phyloP scores from a whole-genome alignment of 768 basidiomycete species.

The Kwoniella dendrophila region DNA sequence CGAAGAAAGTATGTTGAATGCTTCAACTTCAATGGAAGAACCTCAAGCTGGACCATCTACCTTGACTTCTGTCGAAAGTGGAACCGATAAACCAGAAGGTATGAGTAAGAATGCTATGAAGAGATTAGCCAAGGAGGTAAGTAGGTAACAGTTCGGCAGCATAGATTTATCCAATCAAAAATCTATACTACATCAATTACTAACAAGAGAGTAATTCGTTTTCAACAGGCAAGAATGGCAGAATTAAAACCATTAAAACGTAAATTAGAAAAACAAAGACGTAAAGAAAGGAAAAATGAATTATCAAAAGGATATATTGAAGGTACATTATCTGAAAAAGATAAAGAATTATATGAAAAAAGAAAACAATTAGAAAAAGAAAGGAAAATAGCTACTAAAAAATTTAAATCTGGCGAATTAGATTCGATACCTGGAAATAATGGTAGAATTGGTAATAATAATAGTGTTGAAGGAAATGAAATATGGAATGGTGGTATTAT shows the following conservation, averaged over 20 bases:
- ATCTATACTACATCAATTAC: background rate
- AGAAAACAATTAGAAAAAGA: slow-evolving; percentile 40
- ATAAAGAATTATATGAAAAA: slow-evolving; percentile 46
- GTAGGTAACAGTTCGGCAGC: slow-evolving; percentile 2
- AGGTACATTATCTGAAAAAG: slow-evolving; percentile 37
- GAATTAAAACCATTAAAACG: slow-evolving; percentile 36
- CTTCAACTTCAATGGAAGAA: background rate
- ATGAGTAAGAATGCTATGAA: slow-evolving; percentile 52
- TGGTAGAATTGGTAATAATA: no score
- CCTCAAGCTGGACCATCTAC: slow-evolving; percentile 21
- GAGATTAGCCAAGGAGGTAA: slow-evolving; percentile 43
- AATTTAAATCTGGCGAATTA: slow-evolving; percentile 62
- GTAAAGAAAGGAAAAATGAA: slow-evolving; percentile 21
- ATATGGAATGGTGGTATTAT: slow-evolving; percentile 53
- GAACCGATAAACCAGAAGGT: slow-evolving; percentile 5
- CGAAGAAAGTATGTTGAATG: slow-evolving; percentile 24
- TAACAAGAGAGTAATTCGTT: background rate
- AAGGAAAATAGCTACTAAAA: slow-evolving; percentile 46
- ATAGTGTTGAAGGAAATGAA: slow-evolving; percentile 30
- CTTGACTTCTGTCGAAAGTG: background rate
- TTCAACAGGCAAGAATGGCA: slow-evolving; percentile 34
- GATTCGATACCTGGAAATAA: no score
- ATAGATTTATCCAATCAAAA: no score
- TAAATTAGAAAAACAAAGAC: slow-evolving; percentile 31
- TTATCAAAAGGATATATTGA: slow-evolving; percentile 29